phyloP scores from a whole-genome alignment of 345 rosid species.

The Melaleuca alternifolia region DNA sequence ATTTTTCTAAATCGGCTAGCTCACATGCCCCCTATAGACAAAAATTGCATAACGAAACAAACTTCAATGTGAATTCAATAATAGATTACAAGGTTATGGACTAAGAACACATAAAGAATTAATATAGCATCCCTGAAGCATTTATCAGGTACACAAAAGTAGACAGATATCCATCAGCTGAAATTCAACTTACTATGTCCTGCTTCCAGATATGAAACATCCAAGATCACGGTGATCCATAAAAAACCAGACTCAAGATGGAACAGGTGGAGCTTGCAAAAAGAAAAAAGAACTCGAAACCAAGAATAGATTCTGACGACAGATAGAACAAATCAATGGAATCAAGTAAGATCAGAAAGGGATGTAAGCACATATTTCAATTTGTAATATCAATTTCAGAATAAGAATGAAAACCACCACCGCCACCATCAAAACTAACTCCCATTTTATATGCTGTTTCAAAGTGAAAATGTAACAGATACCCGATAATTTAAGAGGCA shows the following conservation, averaged over 20 bases:
- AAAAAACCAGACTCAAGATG: background rate
- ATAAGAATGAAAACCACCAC: background rate
- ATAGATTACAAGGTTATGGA: background rate
- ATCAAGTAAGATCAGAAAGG: background rate
- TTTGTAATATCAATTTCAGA: background rate
- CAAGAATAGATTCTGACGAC: background rate
- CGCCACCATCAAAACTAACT: background rate
- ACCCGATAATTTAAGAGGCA: background rate
- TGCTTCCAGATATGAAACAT: background rate
- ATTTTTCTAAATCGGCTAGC: background rate
- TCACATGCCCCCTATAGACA: background rate
- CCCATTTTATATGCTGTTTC: background rate
- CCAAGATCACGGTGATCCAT: background rate
- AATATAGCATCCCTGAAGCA: background rate
- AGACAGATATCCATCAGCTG: background rate
- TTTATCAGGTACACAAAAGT: background rate
- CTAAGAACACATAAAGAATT: background rate
- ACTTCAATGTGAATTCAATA: background rate
- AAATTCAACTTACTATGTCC: background rate
- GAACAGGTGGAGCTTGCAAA: background rate
- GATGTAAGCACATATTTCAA: background rate
- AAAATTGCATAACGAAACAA: background rate
- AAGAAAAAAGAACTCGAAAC: background rate
- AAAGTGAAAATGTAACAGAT: background rate
- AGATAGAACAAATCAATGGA: background rate